Evolutionary conservation across 2,329 filamentous ascomycete species (phyloP).

Genomic region (Grosmannia serpens): DNA sequence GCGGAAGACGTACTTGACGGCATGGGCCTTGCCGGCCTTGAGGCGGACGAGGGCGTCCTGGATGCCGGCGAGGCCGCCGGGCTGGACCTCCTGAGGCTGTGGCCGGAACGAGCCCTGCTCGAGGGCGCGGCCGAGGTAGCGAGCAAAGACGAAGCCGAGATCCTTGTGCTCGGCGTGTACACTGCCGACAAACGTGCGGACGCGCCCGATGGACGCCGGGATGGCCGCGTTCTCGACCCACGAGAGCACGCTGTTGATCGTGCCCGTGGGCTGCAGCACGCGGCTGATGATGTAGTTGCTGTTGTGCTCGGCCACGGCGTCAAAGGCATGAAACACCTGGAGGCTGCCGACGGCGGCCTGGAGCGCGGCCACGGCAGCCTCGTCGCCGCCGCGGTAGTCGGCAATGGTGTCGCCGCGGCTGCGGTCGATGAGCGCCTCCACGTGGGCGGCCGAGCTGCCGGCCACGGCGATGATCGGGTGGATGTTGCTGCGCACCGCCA

Average conservation of each 20-base stretch:
- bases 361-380: constrained; percentile 29
- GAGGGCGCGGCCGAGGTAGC: constrained; percentile 24
- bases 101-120: constrained; percentile 30
- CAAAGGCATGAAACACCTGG: not conserved
- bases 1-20: constrained; percentile 47
- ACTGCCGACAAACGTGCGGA: constrained; percentile 10
- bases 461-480: constrained; percentile 44
- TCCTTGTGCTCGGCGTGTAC: constrained; percentile 14
- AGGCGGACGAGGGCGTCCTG: constrained; percentile 37
- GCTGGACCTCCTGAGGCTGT: constrained; percentile 35
- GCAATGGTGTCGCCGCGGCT: constrained; percentile 39
- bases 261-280: constrained; percentile 17
- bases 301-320: constrained; percentile 35
- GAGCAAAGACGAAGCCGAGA: constrained; percentile 25
- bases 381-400: constrained; percentile 41
- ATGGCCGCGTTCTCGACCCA: constrained; percentile 14
- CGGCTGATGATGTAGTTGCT: constrained; percentile 26
- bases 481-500: constrained; percentile 34
- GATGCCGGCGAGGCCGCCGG: constrained; percentile 38
- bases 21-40: constrained; percentile 43
- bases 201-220: constrained; percentile 14
- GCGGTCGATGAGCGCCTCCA: constrained; percentile 32
- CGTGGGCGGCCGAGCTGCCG: constrained; percentile 30
- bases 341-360: constrained; percentile 23
- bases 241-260: constrained; percentile 17